Evolutionary conservation across 1,284 basidiomycete genomes (phyloP).

Genomic region (Malassezia dermatis): DNA sequence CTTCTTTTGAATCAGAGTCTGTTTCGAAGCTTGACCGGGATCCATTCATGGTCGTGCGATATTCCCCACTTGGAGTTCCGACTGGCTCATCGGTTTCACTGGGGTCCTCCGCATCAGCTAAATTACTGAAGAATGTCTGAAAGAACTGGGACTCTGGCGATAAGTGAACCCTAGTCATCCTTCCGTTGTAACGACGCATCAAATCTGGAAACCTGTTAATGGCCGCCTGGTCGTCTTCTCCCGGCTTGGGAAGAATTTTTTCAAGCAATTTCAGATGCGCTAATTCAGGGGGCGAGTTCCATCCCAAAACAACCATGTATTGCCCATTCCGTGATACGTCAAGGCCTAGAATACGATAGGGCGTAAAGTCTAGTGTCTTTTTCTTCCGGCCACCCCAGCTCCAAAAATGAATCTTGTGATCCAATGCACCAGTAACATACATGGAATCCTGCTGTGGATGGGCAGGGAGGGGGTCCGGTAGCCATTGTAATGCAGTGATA

Average conservation of each 20-base stretch:
- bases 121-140: neutral
- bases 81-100: neutral
- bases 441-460: constrained; percentile 56
- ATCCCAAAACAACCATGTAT: constrained; percentile 63
- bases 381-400: neutral
- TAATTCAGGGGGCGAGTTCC: neutral
- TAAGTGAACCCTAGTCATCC: neutral
- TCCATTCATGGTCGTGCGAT: neutral
- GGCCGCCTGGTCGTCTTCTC: neutral
- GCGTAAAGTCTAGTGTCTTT: constrained; percentile 56
- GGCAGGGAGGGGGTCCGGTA: constrained; percentile 51
- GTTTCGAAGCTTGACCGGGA: neutral
- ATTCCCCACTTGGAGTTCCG: neutral
- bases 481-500: constrained; percentile 75
- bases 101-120: neutral
- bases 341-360: constrained; percentile 78
- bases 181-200: neutral
- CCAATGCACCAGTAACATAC: constrained; percentile 81
- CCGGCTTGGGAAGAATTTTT: neutral
- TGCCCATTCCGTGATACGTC: constrained; percentile 74
- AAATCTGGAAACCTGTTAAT: neutral
- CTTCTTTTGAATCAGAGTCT: neutral
- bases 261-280: neutral
- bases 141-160: neutral
- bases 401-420: constrained; percentile 78